Evolutionary conservation across 805 yeast genomes (phyloP).

Genomic region (Starmera quercuum): DNA sequence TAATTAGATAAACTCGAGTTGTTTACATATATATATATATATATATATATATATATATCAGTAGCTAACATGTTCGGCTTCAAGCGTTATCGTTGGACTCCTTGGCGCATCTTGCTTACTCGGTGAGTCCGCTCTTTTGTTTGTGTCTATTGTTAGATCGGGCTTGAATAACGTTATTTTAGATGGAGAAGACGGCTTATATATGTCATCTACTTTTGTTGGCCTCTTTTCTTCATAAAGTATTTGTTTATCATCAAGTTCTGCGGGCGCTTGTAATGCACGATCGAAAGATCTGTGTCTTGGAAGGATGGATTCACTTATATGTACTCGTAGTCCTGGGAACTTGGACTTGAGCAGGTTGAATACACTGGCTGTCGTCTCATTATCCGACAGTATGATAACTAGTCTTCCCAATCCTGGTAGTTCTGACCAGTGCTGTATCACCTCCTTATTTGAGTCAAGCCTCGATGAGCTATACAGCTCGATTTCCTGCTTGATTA

Average conservation of each 20-base stretch:
- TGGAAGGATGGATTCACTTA: constrained; percentile 26
- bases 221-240: constrained; percentile 12
- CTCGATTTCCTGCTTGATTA: constrained; percentile 9
- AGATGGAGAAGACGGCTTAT: background rate
- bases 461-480: background rate
- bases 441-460: no score
- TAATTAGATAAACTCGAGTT: no score
- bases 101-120: background rate
- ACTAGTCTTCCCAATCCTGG: constrained; percentile 35
- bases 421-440: constrained; percentile 26
- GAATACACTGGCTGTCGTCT: constrained; percentile 16
- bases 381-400: constrained; percentile 24
- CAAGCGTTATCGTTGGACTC: constrained; percentile 1
- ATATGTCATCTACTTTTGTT: background rate
- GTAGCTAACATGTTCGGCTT: background rate
- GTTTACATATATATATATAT: no score
- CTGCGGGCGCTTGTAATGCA: constrained; percentile 13
- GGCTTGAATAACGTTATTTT: constrained; percentile 3
- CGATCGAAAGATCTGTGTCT: constrained; percentile 21
- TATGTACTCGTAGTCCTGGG: constrained; percentile 14
- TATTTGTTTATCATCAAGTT: constrained; percentile 9
- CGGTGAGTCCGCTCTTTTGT: background rate
- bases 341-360: constrained; percentile 14
- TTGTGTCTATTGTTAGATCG: background rate
- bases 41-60: background rate